Evolutionary conservation across 2,329 filamentous ascomycete genomes (phyloP), one percentile per base, ranked within the genome.

Genomic region (Cryphonectria carpinicola): DNA sequence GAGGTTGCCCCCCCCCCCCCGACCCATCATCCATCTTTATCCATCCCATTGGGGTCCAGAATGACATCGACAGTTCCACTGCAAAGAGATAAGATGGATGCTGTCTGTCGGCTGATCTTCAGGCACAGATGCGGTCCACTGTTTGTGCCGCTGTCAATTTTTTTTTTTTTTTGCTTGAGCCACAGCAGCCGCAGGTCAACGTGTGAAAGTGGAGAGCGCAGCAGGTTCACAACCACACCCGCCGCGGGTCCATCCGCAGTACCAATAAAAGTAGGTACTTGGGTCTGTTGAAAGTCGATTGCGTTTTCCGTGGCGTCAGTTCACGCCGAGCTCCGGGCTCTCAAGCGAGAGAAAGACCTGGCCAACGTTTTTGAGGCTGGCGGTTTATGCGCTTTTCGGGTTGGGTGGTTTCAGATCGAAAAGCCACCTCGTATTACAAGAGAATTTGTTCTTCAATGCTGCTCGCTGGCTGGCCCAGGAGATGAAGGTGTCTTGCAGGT

Each of bases 331-430:
- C 19, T 11, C 25, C 7, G 7, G 61, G 14, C 60, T 64, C 35
- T 3, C 46, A n/a, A 10, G 46, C 7, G 10, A 58, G 10, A 58
- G 54, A 25, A 61, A 32, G 25, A 58, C 54, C 54, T 58, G 13
- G 28, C 25, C 4, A 11, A 3, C 19, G 7, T 4, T 28, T n/a
- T n/a, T 41, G 54, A 58, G 28, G 58, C 41, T 68, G 52, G 52
- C 58, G 66, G 65, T 65, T 71, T 56, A 71, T 61, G 69, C 61
- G 66, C 60, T 61, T 60, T 54, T 52, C 49, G 66, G 61, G 35
- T 43, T 43, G 41, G 46, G 41, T 13, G 28, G 70, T 72, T 72
- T 72, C 70, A 72, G 65, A 65, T 65, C 54, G 60, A 70, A 32
- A 52, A 70, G 63, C 4, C 4, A 32, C 54, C 25, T 58, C 54